Conservation (phyloP, 345 rosid species). For the Mercurialis annua region DNA sequence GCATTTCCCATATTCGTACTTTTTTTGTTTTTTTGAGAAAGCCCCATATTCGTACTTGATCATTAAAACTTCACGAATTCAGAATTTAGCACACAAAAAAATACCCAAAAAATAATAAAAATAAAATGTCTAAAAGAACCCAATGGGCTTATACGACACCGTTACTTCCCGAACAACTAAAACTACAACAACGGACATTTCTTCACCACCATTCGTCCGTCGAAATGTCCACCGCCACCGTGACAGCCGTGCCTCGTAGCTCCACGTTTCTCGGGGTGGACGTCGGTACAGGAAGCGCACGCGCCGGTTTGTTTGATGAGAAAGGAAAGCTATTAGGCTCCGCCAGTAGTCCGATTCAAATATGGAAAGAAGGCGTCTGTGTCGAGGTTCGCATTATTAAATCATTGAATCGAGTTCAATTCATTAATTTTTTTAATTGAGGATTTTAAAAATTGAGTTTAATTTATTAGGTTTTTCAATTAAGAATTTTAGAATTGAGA, state of each 20-base stretch:
- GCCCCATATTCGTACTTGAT: too few species aligned
- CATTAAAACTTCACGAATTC: too few species aligned
- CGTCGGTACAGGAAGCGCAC: slow-evolving; percentile 97
- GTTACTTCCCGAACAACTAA: neutral
- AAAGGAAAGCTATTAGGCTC: slow-evolving; percentile 80
- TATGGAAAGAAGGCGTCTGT: slow-evolving; percentile 87
- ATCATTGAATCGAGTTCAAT: too few species aligned
- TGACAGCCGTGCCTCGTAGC: slow-evolving; percentile 34
- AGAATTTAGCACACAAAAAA: too few species aligned
- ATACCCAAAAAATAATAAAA: neutral
- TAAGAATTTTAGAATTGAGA: neutral
- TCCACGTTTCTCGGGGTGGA: slow-evolving; percentile 82
- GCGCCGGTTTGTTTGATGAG: slow-evolving; percentile 88
- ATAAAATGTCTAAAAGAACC: slow-evolving; percentile 13
- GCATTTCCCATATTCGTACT: too few species aligned
- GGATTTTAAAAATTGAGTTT: neutral
- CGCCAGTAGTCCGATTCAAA: slow-evolving; percentile 85
- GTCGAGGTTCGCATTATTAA: slow-evolving; percentile 71
- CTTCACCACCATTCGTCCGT: slow-evolving; percentile 10
- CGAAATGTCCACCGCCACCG: slow-evolving; percentile 29
- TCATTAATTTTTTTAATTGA: neutral
- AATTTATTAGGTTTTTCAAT: neutral
- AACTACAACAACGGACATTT: neutral
- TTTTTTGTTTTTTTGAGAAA: too few species aligned
- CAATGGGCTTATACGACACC: slow-evolving; percentile 9